A percentile compares a stretch with the other conserved stretches of the same genome.
These are phyloP conservation scores for Suillus placidus DNA, from an alignment of 768 basidiomycete species.

Conservation along the genomic window DNA sequence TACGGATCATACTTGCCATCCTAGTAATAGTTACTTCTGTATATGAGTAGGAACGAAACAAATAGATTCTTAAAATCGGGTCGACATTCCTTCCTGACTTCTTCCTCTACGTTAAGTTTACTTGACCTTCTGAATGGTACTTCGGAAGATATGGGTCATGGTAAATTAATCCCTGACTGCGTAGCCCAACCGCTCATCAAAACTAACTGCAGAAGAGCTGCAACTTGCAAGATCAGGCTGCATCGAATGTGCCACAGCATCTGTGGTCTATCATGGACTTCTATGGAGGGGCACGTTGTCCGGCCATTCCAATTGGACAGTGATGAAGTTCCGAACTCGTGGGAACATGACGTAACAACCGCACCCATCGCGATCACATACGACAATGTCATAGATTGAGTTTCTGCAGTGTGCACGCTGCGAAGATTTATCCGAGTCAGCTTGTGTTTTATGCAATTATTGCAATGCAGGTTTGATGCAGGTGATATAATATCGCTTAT, in stretches of 20 bases:
- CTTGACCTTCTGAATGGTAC: not conserved
- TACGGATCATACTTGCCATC: conserved; percentile 7
- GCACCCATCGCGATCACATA: conserved; percentile 7
- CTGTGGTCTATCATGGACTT: not conserved
- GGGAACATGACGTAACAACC: conserved; percentile 5
- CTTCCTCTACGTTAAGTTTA: not conserved
- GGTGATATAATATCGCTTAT: conserved; percentile 5
- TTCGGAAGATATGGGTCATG: not conserved
- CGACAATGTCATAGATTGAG: not conserved
- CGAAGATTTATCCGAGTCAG: not conserved
- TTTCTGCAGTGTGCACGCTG: not conserved
- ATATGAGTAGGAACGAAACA: not conserved
- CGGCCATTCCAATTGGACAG: not conserved
- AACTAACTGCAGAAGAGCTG: not conserved
- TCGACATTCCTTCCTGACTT: not conserved
- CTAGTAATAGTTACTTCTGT: conserved; percentile 7
- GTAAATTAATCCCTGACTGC: not conserved
- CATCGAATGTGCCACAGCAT: not conserved
- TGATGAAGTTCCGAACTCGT: not conserved
- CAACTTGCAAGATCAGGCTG: not conserved
- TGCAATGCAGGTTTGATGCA: conserved; percentile 5
- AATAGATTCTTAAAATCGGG: not conserved
- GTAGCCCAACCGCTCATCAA: not conserved
- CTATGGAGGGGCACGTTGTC: not conserved
- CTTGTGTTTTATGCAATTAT: conserved; percentile 1